phyloP scores from a whole-genome alignment of 164 flowering plant genomes.

The Brasenia schreberi region DNA sequence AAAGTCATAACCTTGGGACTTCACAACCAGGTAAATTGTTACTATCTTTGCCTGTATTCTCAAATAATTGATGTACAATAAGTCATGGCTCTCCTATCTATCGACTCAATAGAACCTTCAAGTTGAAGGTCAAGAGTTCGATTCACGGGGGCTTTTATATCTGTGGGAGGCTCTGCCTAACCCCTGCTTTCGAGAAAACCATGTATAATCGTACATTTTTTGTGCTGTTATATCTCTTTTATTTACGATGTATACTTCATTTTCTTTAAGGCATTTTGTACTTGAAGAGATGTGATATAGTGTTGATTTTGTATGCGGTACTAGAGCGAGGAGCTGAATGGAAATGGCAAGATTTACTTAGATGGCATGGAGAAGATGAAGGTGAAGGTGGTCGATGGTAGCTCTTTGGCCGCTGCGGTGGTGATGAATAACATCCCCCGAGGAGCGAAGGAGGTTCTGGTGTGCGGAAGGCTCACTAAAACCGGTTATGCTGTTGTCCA shows the following conservation, averaged over 20 bases:
- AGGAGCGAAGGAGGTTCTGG: conserved; percentile 37
- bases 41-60: conserved; percentile 1
- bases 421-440: conserved; percentile 47
- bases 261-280: neutral
- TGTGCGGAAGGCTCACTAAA: conserved; percentile 38
- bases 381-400: conserved; percentile 53
- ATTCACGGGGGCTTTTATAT: too few relatives aligned
- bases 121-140: too few relatives aligned
- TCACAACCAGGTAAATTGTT: conserved; percentile 40
- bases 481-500: conserved; percentile 24
- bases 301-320: neutral
- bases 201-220: too few relatives aligned
- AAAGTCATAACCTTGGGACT: conserved; percentile 65
- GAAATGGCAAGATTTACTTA: conserved; percentile 45
- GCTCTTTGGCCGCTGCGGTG: conserved; percentile 40
- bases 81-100: neutral
- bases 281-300: neutral
- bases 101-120: too few relatives aligned
- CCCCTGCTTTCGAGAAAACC: too few relatives aligned
- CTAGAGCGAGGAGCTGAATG: conserved; percentile 53
- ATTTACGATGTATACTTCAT: neutral
- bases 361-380: conserved; percentile 35
- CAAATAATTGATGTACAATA: neutral
- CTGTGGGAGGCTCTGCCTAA: too few relatives aligned
- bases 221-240: too few relatives aligned